Base-by-base conservation (phyloP, 2,329 filamentous ascomycete species). In the Fusarium chaquense region DNA sequence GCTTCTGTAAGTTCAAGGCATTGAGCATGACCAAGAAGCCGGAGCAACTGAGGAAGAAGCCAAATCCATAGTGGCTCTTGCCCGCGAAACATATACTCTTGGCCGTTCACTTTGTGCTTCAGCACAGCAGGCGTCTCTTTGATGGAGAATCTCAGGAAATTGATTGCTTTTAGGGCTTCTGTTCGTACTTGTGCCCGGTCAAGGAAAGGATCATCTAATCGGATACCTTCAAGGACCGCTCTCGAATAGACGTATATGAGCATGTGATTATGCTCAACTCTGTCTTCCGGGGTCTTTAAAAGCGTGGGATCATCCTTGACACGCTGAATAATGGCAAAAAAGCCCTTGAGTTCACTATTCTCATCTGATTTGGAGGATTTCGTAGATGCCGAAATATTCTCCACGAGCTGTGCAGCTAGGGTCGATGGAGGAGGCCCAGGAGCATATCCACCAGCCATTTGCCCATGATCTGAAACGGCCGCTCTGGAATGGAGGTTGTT, bases 401-500 rank as follows among this genome's bases (percentile, higher is more conserved):
- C 90, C 69, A 96, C 93, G 60, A 98, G 89, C 79, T 97, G 93
- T 15, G 93, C 93, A 54, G 94, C 93, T 75, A 97, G 86, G 12
- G 94, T 97, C 18, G 94, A 97, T 15, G 93, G 91, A 40, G 89
- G 89, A 46, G 83, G 82, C 12, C 70, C 74, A 20, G 60, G 52
- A 33, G 68, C 60, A 32, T 62, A 44, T 24, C 67, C 71, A 47
- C 62, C 68, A 49, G 59, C 69, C 47, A 63, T 46, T 49, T 64
- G 67, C 57, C 63, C 57, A 32, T 69, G 58, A 26, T 71, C 72
- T 35, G 63, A 53, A 38, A 63, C 50, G 43, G 57, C 64, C 47
- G 53, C 65, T 52, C 68, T 76, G 26, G 49, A 68, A 56, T 64
- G 61, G 62, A 57, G 50, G 55, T 71, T 65, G 24, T 74, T 67